Conservation (phyloP, 148 eudicot genomes). For the Persicaria tinctoria region DNA sequence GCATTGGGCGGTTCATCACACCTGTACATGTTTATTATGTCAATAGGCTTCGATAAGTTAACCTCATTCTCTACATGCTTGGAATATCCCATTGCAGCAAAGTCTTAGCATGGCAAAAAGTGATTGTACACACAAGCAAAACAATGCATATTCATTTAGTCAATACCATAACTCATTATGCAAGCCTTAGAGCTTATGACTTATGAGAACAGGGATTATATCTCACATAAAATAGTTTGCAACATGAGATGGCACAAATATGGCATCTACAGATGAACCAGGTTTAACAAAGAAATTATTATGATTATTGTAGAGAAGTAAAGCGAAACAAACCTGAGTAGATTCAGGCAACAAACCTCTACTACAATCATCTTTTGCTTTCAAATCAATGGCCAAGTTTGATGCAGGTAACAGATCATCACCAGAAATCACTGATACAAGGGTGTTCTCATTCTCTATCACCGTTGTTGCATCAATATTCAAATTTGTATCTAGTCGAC, state of each 20-base stretch:
- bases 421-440: slow-evolving; percentile 14
- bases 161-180: background rate
- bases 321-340: slow-evolving; percentile 1
- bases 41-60: background rate
- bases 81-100: background rate
- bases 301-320: background rate
- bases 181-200: background rate
- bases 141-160: background rate
- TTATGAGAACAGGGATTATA: background rate
- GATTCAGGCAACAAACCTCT: background rate
- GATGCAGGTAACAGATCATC: slow-evolving; percentile 14
- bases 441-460: slow-evolving; percentile 20
- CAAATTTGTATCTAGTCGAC: slow-evolving; percentile 17
- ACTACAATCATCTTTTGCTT: slow-evolving; percentile 17
- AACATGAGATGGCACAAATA: background rate
- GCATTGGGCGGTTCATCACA: background rate
- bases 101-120: background rate
- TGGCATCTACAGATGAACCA: background rate
- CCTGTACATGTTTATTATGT: background rate
- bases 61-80: background rate
- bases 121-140: background rate
- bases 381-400: slow-evolving; percentile 15
- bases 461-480: slow-evolving; percentile 19
- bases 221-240: slow-evolving; percentile 1
- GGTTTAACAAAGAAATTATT: background rate